phyloP scores from a whole-genome alignment of 1,284 basidiomycete species.

The Puccinia coronata region DNA sequence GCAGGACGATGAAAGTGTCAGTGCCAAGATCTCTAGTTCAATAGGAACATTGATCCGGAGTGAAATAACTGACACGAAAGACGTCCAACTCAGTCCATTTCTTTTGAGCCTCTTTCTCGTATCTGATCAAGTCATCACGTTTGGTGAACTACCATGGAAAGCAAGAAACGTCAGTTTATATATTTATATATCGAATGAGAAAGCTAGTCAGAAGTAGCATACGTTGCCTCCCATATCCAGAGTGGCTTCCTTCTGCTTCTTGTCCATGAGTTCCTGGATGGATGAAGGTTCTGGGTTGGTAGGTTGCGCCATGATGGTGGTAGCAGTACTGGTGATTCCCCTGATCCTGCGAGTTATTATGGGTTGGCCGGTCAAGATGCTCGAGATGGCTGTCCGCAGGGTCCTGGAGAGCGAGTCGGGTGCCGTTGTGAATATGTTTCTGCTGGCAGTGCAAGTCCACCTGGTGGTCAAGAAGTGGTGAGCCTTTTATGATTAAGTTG shows the following conservation, averaged over 20 bases:
- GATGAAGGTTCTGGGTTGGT: neutral
- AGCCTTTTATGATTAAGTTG: too few species aligned
- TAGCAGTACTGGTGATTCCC: neutral
- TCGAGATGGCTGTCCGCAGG: neutral
- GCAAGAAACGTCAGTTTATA: neutral
- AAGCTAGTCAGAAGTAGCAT: neutral
- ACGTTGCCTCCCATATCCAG: constrained; percentile 31
- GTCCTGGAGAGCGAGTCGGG: neutral
- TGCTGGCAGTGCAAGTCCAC: neutral
- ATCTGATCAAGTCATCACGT: constrained; percentile 41
- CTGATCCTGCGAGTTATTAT: neutral
- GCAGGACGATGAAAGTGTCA: neutral
- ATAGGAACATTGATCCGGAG: neutral
- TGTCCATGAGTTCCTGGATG: constrained; percentile 39
- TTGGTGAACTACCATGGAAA: constrained; percentile 28
- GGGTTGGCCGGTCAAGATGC: neutral
- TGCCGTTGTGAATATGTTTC: constrained; percentile 5
- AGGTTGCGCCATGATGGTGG: constrained; percentile 14
- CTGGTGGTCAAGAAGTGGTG: too few species aligned
- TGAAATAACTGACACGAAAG: constrained; percentile 28
- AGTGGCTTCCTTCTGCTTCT: constrained; percentile 37
- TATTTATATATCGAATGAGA: neutral
- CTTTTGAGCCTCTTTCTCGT: constrained; percentile 38
- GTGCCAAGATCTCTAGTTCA: neutral
- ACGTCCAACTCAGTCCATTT: constrained; percentile 28